Percentiles rank a stretch among this genome's conserved stretches.
These are phyloP conservation scores for Pythium sukuiense DNA, from an alignment of 352 stramenopile species.

Conservation along the genomic window DNA sequence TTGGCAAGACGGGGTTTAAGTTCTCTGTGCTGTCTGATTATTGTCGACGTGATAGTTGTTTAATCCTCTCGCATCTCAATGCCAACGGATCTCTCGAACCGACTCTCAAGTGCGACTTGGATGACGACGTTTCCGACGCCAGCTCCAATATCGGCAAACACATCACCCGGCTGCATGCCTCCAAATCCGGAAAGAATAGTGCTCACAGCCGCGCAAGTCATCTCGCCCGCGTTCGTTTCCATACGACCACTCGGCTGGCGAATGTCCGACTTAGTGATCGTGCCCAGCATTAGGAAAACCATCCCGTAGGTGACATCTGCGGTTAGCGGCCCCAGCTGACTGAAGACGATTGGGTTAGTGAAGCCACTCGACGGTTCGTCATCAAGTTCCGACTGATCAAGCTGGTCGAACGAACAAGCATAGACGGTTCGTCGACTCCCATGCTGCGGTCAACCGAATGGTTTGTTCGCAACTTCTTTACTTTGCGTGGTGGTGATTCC, in stretches of 20 bases:
- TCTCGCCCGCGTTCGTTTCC: constrained; percentile 13
- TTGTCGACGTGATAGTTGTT: neutral
- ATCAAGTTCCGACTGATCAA: too few relatives aligned
- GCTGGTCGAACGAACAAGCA: too few relatives aligned
- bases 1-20: constrained; percentile 5
- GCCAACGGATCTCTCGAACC: neutral
- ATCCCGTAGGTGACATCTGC: neutral
- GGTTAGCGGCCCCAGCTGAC: neutral
- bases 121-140: constrained; percentile 11
- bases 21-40: neutral
- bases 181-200: neutral
- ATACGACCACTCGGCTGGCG: constrained; percentile 3
- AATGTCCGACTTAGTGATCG: neutral
- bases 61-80: constrained; percentile 12
- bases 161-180: neutral
- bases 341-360: too few relatives aligned
- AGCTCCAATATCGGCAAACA: constrained; percentile 11
- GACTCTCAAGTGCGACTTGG: constrained; percentile 15
- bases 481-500: too few relatives aligned
- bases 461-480: too few relatives aligned
- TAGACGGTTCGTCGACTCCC: too few relatives aligned
- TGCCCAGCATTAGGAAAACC: neutral
- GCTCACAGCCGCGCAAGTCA: constrained; percentile 6
- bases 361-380: too few relatives aligned
- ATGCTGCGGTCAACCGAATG: too few relatives aligned